A percentile compares a stretch with the other conserved stretches of the same genome.
Conservation (phyloP, 331 rosid genomes). For the Acacia concinna region DNA sequence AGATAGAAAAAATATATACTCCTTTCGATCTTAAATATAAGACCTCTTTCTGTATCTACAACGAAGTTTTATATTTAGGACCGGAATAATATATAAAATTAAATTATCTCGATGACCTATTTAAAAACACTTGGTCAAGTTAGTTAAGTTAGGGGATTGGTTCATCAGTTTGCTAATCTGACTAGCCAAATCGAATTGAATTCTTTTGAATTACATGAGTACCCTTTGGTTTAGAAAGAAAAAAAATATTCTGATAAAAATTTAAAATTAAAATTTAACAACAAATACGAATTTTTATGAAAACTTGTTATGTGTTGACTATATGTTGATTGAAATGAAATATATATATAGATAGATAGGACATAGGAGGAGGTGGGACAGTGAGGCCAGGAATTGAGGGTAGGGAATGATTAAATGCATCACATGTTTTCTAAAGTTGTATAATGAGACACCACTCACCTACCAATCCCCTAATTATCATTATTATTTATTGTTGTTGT, state of each 20-base stretch:
- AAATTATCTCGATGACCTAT: too few species aligned
- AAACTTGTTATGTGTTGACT: not conserved
- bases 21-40: too few species aligned
- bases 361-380: conserved; percentile 17
- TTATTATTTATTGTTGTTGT: not conserved
- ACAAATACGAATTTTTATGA: not conserved
- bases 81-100: too few species aligned
- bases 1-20: too few species aligned
- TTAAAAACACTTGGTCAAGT: too few species aligned
- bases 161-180: too few species aligned
- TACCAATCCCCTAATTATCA: not conserved
- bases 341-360: too few species aligned
- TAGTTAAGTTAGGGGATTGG: too few species aligned
- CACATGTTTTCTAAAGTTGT: conserved; percentile 41
- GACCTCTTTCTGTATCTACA: too few species aligned
- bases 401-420: conserved; percentile 36
- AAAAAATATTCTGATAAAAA: not conserved
- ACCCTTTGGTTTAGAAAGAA: not conserved
- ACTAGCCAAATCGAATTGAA: too few species aligned
- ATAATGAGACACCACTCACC: conserved; percentile 11
- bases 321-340: not conserved
- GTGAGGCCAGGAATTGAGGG: not conserved
- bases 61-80: too few species aligned
- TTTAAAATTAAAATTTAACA: not conserved
- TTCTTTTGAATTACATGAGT: too few species aligned